Evolutionary conservation across 345 rosid species (phyloP), one percentile per base, ranked within the genome.

Genomic region (Combretum micranthum): DNA sequence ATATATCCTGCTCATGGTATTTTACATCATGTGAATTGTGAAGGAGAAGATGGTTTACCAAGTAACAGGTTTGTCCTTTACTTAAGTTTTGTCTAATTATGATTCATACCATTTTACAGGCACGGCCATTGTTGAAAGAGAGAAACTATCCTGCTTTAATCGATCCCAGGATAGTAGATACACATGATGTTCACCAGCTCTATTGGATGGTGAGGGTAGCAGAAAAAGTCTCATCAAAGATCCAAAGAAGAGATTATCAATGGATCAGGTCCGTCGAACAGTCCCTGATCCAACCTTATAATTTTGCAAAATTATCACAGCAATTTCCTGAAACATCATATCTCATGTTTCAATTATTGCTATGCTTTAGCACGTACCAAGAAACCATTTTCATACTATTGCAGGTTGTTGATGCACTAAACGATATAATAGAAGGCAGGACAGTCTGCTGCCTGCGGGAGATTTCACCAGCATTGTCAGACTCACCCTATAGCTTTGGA

Each of bases 121-220:
- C 91, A 64, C 75, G 88, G 53, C 86, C 88, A 21, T 61, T 78
- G 21, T 49, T 85, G 16, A 82, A 85, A 52, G 81, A 80, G 52
- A 69, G 75, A 58, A 85, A 85, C 56, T 85, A 80, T 42, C 86
- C 84, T 17, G 80, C 60, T 69, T 61, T 82, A 39, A 74, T 85
- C 15, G 92, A 85, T 56, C 66, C 54, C 9, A 70, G 83, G 67
- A 82, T 85, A 21, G 19, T 69, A 50, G 83, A 74, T 16, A 62
- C 77, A 14, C 85, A 82, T 12, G 88, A 85, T 37, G 78, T 85
- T 22, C 79, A 80, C 65, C 92, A 85, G 59, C 77, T 85, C 17
- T 78, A 70, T 56, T 80, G 88, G 92, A 82, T 85, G 86, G 84
- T 80, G 56, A 73, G 78, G 56, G 79, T 85, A 3, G 82, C 87